phyloP scores from a whole-genome alignment of 2,329 filamentous ascomycete genomes.

The Cordyceps fumosorosea region DNA sequence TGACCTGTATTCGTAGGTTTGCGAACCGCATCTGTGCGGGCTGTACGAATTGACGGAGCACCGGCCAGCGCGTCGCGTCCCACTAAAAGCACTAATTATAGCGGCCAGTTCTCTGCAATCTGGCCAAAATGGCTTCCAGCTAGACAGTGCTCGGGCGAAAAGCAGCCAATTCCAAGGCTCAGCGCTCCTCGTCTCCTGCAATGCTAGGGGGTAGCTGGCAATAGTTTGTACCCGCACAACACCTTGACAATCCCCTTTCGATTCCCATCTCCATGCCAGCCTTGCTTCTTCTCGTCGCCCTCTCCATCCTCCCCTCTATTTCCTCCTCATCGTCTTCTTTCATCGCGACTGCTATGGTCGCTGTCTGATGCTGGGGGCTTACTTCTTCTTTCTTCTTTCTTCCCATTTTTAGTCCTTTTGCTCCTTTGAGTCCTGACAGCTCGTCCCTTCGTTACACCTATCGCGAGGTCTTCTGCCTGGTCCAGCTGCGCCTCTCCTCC shows the following conservation, averaged over 20 bases:
- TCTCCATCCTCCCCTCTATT: not conserved
- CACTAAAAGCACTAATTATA: conserved; percentile 11
- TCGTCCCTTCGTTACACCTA: conserved; percentile 30
- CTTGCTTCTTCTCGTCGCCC: not conserved
- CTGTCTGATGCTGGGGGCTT: conserved; percentile 10
- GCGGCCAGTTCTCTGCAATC: conserved; percentile 7
- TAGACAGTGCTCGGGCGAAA: not conserved
- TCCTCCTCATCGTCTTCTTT: conserved; percentile 4
- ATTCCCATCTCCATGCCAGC: not conserved
- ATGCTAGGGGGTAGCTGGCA: not conserved
- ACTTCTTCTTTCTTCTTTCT: conserved; percentile 17
- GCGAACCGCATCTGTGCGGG: too few relatives aligned
- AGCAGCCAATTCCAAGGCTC: not conserved
- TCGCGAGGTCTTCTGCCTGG: conserved; percentile 16
- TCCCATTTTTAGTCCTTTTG: conserved; percentile 16
- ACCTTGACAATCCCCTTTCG: conserved; percentile 10
- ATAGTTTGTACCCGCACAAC: conserved; percentile 2
- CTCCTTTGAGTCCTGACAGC: conserved; percentile 26
- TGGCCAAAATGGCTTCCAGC: conserved; percentile 3
- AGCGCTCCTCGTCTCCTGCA: not conserved
- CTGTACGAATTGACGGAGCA: too few relatives aligned
- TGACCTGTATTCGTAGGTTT: too few relatives aligned
- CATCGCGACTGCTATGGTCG: conserved; percentile 16
- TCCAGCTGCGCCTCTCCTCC: conserved; percentile 15
- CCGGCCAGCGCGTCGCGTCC: not conserved